These are phyloP conservation scores for Exophiala oligosperma DNA, from an alignment of 2,329 filamentous ascomycete genomes.

Conservation along the genomic window DNA sequence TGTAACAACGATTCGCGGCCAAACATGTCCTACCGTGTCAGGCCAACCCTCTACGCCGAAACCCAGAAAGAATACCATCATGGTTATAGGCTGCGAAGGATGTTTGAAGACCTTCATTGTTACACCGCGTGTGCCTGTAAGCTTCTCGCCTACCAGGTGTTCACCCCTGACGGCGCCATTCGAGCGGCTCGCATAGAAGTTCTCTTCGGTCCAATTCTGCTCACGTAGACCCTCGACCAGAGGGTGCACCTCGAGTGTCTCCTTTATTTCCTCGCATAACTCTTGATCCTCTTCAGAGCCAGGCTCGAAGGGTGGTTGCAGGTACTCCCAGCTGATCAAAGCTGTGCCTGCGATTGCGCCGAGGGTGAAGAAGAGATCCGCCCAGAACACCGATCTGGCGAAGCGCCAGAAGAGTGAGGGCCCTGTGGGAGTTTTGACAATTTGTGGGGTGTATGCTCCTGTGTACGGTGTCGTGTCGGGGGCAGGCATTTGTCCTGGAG, in stretches of 20 bases:
- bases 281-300: conserved; percentile 37
- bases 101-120: conserved; percentile 61
- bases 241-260: conserved; percentile 36
- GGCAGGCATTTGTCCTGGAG: conserved; percentile 26
- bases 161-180: conserved; percentile 6
- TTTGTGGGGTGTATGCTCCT: not conserved
- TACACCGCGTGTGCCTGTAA: conserved; percentile 42
- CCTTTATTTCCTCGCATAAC: conserved; percentile 33
- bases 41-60: conserved; percentile 68
- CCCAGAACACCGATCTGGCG: conserved; percentile 20
- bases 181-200: conserved; percentile 24
- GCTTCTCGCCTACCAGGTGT: conserved; percentile 39
- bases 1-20: not conserved
- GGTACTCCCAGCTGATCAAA: conserved; percentile 30
- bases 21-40: conserved; percentile 49
- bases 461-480: conserved; percentile 24
- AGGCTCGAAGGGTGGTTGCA: conserved; percentile 31
- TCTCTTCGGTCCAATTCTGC: conserved; percentile 40
- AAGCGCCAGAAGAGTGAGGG: conserved; percentile 18
- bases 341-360: conserved; percentile 25
- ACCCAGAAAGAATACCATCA: conserved; percentile 66
- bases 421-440: not conserved
- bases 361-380: conserved; percentile 16
- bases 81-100: conserved; percentile 58
- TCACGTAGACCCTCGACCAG: conserved; percentile 40